phyloP scores from a whole-genome alignment of 441 rosid genomes.

The Bruguiera hainesii region DNA sequence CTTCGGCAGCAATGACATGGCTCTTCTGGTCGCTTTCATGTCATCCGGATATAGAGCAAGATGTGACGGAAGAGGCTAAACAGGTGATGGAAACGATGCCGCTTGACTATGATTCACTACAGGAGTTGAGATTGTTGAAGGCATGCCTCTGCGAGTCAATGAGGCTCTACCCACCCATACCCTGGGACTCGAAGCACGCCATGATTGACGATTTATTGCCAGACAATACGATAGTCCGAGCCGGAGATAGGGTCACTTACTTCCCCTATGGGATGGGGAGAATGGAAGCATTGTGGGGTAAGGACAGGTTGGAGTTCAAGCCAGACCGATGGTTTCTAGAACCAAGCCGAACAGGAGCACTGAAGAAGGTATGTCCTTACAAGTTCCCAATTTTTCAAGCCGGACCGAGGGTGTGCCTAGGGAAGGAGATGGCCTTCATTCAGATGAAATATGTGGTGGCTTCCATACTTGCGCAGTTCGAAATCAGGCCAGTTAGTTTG shows the following conservation, averaged over 20 bases:
- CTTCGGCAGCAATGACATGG: slow-evolving; percentile 55
- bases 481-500: slow-evolving; percentile 36
- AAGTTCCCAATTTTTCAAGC: slow-evolving; percentile 42
- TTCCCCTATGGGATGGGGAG: slow-evolving; percentile 51
- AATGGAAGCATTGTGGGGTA: slow-evolving; percentile 45
- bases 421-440: slow-evolving; percentile 35
- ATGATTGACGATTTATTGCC: slow-evolving; percentile 39
- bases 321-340: slow-evolving; percentile 42
- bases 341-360: slow-evolving; percentile 16
- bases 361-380: slow-evolving; percentile 30
- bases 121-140: slow-evolving; percentile 35
- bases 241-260: slow-evolving; percentile 35
- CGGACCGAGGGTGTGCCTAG: slow-evolving; percentile 47
- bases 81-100: slow-evolving; percentile 14
- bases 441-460: slow-evolving; percentile 49
- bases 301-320: slow-evolving; percentile 37
- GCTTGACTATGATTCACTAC: slow-evolving; percentile 37
- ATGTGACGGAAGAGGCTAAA: slow-evolving; percentile 34
- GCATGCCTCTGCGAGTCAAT: slow-evolving; percentile 46
- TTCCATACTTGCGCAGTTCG: slow-evolving; percentile 46
- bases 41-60: slow-evolving; percentile 30
- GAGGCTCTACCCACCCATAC: slow-evolving; percentile 59
- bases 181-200: slow-evolving; percentile 42
- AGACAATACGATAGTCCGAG: slow-evolving; percentile 33
- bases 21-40: slow-evolving; percentile 52